phyloP scores from a whole-genome alignment of 2,329 filamentous ascomycete species.

The Thermoascus crustaceus region DNA sequence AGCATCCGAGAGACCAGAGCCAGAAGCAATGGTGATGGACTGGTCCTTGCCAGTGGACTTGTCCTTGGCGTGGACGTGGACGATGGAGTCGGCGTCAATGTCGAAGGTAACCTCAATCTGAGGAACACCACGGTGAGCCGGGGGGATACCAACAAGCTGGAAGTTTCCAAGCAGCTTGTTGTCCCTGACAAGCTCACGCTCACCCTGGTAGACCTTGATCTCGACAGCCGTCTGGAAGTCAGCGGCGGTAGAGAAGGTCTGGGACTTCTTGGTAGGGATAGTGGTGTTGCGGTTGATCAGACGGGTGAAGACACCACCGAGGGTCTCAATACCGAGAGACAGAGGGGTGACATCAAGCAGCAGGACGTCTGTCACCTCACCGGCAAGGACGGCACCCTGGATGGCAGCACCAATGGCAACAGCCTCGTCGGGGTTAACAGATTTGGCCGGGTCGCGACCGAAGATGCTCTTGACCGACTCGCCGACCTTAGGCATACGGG shows the following conservation, averaged over 20 bases:
- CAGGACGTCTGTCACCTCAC: constrained; percentile 92
- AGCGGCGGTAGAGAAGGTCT: constrained; percentile 93
- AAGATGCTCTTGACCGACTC: constrained; percentile 97
- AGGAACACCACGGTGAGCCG: constrained; percentile 90
- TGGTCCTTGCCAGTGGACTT: constrained; percentile 99
- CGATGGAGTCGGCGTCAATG: constrained; percentile 95
- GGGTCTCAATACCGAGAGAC: constrained; percentile 96
- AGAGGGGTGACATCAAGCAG: constrained; percentile 93
- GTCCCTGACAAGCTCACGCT: constrained; percentile 96
- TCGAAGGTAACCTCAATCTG: constrained; percentile 98
- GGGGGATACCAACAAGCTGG: constrained; percentile 95
- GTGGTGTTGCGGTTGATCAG: constrained; percentile 99
- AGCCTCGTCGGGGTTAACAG: constrained; percentile 96
- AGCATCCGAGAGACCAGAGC: constrained; percentile 86
- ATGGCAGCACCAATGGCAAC: constrained; percentile 96
- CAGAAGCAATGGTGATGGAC: constrained; percentile 97
- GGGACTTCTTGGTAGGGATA: constrained; percentile 98
- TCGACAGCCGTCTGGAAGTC: constrained; percentile 98
- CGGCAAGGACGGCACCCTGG: constrained; percentile 91
- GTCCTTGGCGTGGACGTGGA: constrained; percentile 97
- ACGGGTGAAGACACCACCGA: constrained; percentile 94
- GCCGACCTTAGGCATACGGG: constrained; percentile 96
- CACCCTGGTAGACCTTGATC: constrained; percentile 99
- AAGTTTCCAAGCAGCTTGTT: constrained; percentile 99
- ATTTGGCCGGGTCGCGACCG: constrained; percentile 92